phyloP scores from a whole-genome alignment of 768 basidiomycete species.

The Lentinula edodes region DNA sequence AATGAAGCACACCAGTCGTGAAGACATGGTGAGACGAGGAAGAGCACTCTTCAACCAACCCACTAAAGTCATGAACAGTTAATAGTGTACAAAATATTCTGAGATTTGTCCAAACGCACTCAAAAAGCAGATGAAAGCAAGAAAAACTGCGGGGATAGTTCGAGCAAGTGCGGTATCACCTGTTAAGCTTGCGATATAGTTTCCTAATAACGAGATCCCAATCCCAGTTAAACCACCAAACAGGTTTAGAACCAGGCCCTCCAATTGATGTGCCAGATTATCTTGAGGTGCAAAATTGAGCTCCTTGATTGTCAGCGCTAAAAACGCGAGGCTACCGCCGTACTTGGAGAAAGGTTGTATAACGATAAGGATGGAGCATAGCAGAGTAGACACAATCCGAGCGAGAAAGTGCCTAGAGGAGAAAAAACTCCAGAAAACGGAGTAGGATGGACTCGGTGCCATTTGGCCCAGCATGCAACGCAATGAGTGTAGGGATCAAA shows the following conservation, averaged over 20 bases:
- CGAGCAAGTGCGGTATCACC: conserved; percentile 23
- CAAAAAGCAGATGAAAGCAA: conserved; percentile 30
- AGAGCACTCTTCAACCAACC: conserved; percentile 35
- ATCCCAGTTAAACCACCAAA: conserved; percentile 36
- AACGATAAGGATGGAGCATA: conserved; percentile 34
- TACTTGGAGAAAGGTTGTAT: conserved; percentile 32
- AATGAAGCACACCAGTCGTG: conserved; percentile 42
- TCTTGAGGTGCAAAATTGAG: conserved; percentile 42
- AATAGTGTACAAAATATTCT: not conserved
- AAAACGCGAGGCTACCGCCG: conserved; percentile 34
- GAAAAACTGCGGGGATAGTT: conserved; percentile 33
- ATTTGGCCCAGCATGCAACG: not conserved
- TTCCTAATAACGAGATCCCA: conserved; percentile 20
- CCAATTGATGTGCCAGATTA: conserved; percentile 42
- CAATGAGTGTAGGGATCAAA: not conserved
- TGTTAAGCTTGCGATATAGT: conserved; percentile 15
- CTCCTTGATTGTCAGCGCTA: conserved; percentile 36
- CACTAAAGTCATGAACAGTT: conserved; percentile 7
- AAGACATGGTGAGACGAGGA: conserved; percentile 36
- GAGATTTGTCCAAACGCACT: conserved; percentile 18
- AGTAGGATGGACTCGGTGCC: not conserved
- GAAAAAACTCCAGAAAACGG: conserved; percentile 1
- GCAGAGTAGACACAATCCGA: conserved; percentile 36
- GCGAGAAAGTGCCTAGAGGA: conserved; percentile 28
- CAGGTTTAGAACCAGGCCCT: conserved; percentile 36